Conservation (phyloP, 2,329 filamentous ascomycete genomes). For the Neoscytalidium dimidiatum region DNA sequence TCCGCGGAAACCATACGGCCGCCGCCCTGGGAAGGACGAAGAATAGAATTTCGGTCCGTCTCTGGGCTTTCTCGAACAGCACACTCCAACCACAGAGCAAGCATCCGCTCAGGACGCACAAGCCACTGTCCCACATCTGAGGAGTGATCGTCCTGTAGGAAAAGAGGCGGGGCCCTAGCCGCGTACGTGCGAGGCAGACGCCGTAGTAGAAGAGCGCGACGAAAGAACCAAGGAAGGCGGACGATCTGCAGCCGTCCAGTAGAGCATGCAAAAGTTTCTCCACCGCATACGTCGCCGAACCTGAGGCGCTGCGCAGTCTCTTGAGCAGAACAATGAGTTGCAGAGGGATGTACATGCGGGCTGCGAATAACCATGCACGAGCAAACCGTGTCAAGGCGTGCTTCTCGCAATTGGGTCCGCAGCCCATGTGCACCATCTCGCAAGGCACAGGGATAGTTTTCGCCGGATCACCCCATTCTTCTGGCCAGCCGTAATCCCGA, state of each 20-base stretch:
- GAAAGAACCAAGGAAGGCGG: slow-evolving; percentile 75
- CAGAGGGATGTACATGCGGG: slow-evolving; percentile 75
- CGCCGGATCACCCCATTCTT: slow-evolving; percentile 72
- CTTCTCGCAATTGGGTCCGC: slow-evolving; percentile 69
- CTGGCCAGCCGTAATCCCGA: slow-evolving; percentile 67
- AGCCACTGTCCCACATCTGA: slow-evolving; percentile 60
- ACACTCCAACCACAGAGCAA: slow-evolving; percentile 80
- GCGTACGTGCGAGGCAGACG: slow-evolving; percentile 74
- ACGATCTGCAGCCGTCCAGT: slow-evolving; percentile 67
- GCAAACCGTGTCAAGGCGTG: slow-evolving; percentile 70
- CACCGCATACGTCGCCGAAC: slow-evolving; percentile 24
- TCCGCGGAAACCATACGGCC: slow-evolving; percentile 71
- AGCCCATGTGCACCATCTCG: slow-evolving; percentile 80
- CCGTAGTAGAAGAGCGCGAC: slow-evolving; percentile 82
- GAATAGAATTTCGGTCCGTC: slow-evolving; percentile 73
- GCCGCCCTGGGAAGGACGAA: slow-evolving; percentile 80
- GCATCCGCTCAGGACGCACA: slow-evolving; percentile 74
- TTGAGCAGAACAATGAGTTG: slow-evolving; percentile 51
- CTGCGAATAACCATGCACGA: slow-evolving; percentile 71
- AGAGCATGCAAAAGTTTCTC: slow-evolving; percentile 53
- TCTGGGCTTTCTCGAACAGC: slow-evolving; percentile 65
- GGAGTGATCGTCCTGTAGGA: slow-evolving; percentile 56
- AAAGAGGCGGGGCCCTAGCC: slow-evolving; percentile 69
- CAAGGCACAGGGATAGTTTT: slow-evolving; percentile 74
- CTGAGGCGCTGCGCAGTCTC: slow-evolving; percentile 20